Conservation (phyloP, 306 rosid species). For the Adenanthera pavonina region DNA sequence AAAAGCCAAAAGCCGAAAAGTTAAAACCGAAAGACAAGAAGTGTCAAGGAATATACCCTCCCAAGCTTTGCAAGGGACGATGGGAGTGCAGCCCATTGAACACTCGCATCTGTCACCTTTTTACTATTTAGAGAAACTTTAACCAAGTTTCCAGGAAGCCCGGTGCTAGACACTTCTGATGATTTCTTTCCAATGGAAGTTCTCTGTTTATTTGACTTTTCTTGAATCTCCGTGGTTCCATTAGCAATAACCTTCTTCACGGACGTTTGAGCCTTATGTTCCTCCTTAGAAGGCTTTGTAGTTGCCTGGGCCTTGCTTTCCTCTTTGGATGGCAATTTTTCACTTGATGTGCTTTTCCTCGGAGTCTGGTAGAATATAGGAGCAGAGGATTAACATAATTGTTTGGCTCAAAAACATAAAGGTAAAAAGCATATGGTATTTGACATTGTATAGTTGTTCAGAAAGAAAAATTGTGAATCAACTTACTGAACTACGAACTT, state of each 20-base stretch:
- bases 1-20: slow-evolving; percentile 15
- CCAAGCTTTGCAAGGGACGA: slow-evolving; percentile 93
- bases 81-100: slow-evolving; percentile 88
- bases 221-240: slow-evolving; percentile 65
- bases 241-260: slow-evolving; percentile 60
- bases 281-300: slow-evolving; percentile 68
- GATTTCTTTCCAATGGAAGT: slow-evolving; percentile 68
- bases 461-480: slow-evolving; percentile 32
- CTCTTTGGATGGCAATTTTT: slow-evolving; percentile 70
- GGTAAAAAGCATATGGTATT: neutral
- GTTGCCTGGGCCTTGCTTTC: slow-evolving; percentile 59
- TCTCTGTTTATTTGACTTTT: slow-evolving; percentile 61
- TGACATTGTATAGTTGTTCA: neutral
- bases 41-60: slow-evolving; percentile 59
- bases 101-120: slow-evolving; percentile 74
- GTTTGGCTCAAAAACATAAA: slow-evolving; percentile 31
- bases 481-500: slow-evolving; percentile 72
- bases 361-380: slow-evolving; percentile 65
- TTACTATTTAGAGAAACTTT: slow-evolving; percentile 69
- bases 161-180: slow-evolving; percentile 56
- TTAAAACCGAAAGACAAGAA: slow-evolving; percentile 25
- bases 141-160: slow-evolving; percentile 75
- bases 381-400: slow-evolving; percentile 33
- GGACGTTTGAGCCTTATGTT: slow-evolving; percentile 57
- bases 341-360: slow-evolving; percentile 78